Percentiles rank a stretch among this genome's conserved stretches.
phyloP scores from a whole-genome alignment of 2,329 filamentous ascomycete species.

The Scedosporium boydii region DNA sequence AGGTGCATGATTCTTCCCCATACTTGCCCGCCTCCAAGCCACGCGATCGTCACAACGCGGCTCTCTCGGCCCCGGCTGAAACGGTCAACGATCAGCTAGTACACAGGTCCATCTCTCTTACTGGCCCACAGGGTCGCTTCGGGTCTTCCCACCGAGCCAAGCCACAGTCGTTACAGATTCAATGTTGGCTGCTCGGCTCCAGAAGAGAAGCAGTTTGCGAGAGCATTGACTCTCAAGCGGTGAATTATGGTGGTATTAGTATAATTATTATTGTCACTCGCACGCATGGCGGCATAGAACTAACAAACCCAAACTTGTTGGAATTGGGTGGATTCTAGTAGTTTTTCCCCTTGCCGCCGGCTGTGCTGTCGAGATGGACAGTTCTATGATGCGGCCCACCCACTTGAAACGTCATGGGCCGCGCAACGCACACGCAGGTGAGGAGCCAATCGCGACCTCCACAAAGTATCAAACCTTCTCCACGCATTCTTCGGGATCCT shows the following conservation, averaged over 20 bases:
- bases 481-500: neutral
- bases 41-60: neutral
- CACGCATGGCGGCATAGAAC: too few species aligned
- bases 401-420: conserved; percentile 3
- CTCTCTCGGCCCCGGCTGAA: neutral
- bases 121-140: neutral
- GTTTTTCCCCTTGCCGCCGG: neutral
- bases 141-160: neutral
- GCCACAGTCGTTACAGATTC: neutral
- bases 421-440: neutral
- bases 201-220: neutral
- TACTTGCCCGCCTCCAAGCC: neutral
- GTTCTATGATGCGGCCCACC: neutral
- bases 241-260: too few species aligned
- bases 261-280: too few species aligned
- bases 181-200: neutral
- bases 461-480: neutral
- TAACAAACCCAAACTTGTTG: too few species aligned
- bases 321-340: neutral
- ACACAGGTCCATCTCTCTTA: too few species aligned
- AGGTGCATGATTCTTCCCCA: neutral
- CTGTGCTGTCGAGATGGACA: neutral
- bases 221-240: neutral
- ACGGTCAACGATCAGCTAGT: neutral
- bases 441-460: neutral